These are phyloP conservation scores for Parastagonospora nodorum DNA, from an alignment of 2,329 filamentous ascomycete species.

Conservation along the genomic window DNA sequence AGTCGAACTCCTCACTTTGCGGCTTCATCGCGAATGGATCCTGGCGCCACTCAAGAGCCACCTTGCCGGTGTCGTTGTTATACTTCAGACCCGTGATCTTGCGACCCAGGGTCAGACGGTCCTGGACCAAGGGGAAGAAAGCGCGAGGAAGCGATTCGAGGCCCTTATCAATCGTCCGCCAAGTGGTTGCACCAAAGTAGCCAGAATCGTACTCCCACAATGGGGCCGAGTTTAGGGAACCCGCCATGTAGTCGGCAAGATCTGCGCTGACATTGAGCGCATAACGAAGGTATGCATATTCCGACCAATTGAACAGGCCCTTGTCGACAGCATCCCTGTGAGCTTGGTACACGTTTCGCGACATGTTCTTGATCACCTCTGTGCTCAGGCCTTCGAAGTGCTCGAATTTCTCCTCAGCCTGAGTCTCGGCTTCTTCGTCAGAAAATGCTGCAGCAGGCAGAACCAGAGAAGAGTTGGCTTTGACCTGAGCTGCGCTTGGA, in stretches of 20 bases:
- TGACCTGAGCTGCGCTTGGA: constrained; percentile 35
- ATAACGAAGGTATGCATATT: constrained; percentile 66
- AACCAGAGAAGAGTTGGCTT: constrained; percentile 31
- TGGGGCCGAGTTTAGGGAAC: constrained; percentile 50
- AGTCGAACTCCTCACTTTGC: constrained; percentile 64
- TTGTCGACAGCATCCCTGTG: constrained; percentile 60
- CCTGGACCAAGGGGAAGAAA: constrained; percentile 65
- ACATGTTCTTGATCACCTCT: constrained; percentile 47
- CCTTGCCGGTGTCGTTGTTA: constrained; percentile 56
- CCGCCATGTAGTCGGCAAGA: constrained; percentile 52
- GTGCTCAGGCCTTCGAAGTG: constrained; percentile 25
- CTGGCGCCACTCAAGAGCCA: constrained; percentile 64
- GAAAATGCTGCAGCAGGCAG: constrained; percentile 18
- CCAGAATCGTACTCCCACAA: constrained; percentile 55
- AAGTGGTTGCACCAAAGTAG: constrained; percentile 65
- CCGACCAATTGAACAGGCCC: constrained; percentile 68
- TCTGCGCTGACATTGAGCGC: constrained; percentile 63
- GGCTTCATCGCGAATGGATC: constrained; percentile 50
- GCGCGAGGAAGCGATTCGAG: constrained; percentile 64
- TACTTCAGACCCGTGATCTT: constrained; percentile 63
- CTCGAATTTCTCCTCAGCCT: constrained; percentile 24
- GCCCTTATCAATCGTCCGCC: constrained; percentile 69
- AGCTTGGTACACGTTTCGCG: constrained; percentile 55
- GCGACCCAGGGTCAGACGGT: constrained; percentile 61
- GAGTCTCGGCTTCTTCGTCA: constrained; percentile 23